Evolutionary conservation across 805 yeast genomes (phyloP).

Genomic region (Teunomyces funiuensis): DNA sequence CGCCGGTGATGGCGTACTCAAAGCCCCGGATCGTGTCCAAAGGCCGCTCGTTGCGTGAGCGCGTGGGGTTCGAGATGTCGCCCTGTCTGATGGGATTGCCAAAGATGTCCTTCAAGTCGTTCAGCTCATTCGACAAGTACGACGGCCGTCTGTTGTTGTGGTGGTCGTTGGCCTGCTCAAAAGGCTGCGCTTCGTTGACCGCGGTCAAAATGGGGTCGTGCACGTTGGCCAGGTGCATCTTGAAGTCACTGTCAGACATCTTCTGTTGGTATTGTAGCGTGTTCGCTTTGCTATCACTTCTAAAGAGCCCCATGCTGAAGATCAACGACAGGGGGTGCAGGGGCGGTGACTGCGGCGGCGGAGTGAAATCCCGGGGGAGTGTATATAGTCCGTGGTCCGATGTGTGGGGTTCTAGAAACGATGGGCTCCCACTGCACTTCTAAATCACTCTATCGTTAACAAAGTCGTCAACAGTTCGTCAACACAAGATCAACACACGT

Average conservation of each 20-base stretch:
- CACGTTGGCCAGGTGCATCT: conserved; percentile 48
- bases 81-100: conserved; percentile 78
- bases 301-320: conserved; percentile 9
- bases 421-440: too few species aligned
- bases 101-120: conserved; percentile 73
- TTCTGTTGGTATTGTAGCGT: conserved; percentile 2
- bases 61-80: conserved; percentile 90
- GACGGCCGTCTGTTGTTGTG: conserved; percentile 42
- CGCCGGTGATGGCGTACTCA: conserved; percentile 94
- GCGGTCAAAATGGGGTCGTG: conserved; percentile 87
- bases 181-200: conserved; percentile 94
- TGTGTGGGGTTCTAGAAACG: too few species aligned
- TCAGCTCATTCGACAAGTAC: conserved; percentile 47
- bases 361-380: not conserved
- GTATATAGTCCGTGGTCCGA: too few species aligned
- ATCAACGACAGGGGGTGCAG: too few species aligned
- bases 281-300: conserved; percentile 3
- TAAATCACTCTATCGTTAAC: too few species aligned
- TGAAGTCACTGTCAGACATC: conserved; percentile 25
- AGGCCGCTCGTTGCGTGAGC: conserved; percentile 94
- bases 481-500: too few species aligned
- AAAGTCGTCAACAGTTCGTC: too few species aligned
- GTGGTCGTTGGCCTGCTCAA: conserved; percentile 55
- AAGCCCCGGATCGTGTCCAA: conserved; percentile 92
- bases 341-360: not conserved